A percentile compares a stretch with the other conserved stretches of the same genome.
These are phyloP conservation scores for Apophysomyces ossiformis DNA, from an alignment of 371 early-diverging fungal species.

Conservation along the genomic window DNA sequence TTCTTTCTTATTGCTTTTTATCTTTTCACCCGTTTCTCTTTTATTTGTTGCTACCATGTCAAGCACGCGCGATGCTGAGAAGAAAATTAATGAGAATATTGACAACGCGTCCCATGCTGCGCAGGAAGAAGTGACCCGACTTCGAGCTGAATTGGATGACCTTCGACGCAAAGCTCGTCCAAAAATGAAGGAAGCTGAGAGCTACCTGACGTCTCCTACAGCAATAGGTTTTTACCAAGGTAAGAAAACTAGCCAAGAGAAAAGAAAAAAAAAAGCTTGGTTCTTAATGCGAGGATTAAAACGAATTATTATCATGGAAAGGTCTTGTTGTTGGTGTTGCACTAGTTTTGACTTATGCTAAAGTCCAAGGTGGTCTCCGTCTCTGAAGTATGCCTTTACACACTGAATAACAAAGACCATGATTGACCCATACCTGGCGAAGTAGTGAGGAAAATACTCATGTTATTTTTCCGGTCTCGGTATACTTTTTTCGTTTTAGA, in stretches of 20 bases:
- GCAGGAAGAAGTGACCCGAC: constrained; percentile 39
- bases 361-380: constrained; percentile 11
- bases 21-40: not conserved
- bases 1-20: not conserved
- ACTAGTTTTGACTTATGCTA: constrained; percentile 4
- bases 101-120: constrained; percentile 32
- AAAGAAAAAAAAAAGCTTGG: not conserved
- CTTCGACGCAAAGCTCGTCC: constrained; percentile 39
- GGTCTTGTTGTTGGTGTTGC: constrained; percentile 15
- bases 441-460: too few species aligned
- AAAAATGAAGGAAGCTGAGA: constrained; percentile 46
- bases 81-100: constrained; percentile 26
- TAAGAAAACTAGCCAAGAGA: not conserved
- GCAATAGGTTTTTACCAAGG: constrained; percentile 48
- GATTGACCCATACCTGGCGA: too few species aligned
- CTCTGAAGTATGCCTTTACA: not conserved
- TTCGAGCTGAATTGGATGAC: constrained; percentile 45
- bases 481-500: too few species aligned
- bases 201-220: constrained; percentile 38
- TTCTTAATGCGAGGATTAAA: not conserved
- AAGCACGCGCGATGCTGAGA: constrained; percentile 15
- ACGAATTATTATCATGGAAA: not conserved
- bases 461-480: too few species aligned
- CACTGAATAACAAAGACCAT: too few species aligned
- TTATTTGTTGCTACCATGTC: not conserved